Evolutionary conservation across 2,329 filamentous ascomycete species (phyloP), one percentile per base, ranked within the genome.

Genomic region (Didymella glomerata): DNA sequence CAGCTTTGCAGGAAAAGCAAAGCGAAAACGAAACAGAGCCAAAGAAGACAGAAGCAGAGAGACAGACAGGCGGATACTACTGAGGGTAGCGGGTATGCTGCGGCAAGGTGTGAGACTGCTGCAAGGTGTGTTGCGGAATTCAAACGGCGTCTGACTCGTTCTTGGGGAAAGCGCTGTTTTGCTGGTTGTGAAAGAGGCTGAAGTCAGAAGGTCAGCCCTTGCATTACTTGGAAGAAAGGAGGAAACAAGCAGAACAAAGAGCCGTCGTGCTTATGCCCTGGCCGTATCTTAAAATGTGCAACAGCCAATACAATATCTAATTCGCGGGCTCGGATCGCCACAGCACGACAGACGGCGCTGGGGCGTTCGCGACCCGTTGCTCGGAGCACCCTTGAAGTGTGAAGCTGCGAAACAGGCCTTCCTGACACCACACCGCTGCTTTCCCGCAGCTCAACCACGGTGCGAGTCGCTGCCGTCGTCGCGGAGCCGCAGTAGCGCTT

Each of bases 1-100:
- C 51, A 66, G 70, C 69, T 70, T 72, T 70, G 70, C 67, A 65
- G 57, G 64, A 72, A 70, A 72, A 69, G 69, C 72, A 73, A 74
- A 73, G 72, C 71, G 68, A 63, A 50, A 61, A 52, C 34, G 51
- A 57, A 61, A 67, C 60, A 72, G 63, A 57, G 65, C 57, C 50
- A 60, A 64, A 66, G 58, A 54, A 58, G 63, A 68, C 67, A 72
- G 65, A 70, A 69, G 55, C 66, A 72, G 69, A 70, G 60, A 73
- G 67, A 71, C 66, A 69, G 68, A 70, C 70, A 64, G 68, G 65
- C 70, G 64, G 58, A 66, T 60, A 64, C 64, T 67, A 68, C 66
- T 68, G 68, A 65, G 63, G 66, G 65, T 69, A 68, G 62, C 60
- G 60, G 64, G 61, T 60, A 60, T 46, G 57, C 47, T 50, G 58